Percentiles rank a stretch among this genome's conserved stretches.
phyloP scores from a whole-genome alignment of 805 yeast species.

The Hanseniaspora mollemarum region DNA sequence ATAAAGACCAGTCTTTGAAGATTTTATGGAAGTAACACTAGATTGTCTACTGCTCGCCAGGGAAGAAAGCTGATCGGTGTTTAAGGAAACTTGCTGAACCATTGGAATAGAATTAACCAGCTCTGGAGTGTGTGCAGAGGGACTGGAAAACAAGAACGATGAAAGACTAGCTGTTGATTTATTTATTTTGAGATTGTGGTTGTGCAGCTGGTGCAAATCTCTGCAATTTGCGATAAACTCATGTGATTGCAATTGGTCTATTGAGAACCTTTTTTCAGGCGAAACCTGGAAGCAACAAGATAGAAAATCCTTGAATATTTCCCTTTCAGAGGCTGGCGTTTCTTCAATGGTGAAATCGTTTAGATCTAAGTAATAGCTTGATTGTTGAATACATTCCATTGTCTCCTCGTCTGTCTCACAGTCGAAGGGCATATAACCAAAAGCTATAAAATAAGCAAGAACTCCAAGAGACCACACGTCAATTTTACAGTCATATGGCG shows the following conservation, averaged over 20 bases:
- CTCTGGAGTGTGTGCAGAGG: conserved; percentile 3
- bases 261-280: conserved; percentile 37
- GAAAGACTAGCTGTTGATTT: conserved; percentile 8
- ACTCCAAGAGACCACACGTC: conserved; percentile 76
- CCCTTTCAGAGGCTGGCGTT: conserved; percentile 36
- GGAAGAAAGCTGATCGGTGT: not conserved
- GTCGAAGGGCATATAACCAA: conserved; percentile 71
- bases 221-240: conserved; percentile 29
- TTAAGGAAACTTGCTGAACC: not conserved
- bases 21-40: not conserved
- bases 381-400: conserved; percentile 45
- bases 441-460: conserved; percentile 52
- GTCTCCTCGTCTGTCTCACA: conserved; percentile 62
- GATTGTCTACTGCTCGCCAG: not conserved
- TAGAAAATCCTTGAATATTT: conserved; percentile 50
- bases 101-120: not conserved
- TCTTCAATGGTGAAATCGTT: conserved; percentile 53
- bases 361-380: conserved; percentile 53
- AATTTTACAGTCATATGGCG: conserved; percentile 45
- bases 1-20: conserved; percentile 2
- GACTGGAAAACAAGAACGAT: not conserved
- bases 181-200: conserved; percentile 1
- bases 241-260: conserved; percentile 36
- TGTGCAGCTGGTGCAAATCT: conserved; percentile 1
- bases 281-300: conserved; percentile 40